Base-by-base conservation (phyloP, 768 basidiomycete species). In the Pulveroboletus sp. region DNA sequence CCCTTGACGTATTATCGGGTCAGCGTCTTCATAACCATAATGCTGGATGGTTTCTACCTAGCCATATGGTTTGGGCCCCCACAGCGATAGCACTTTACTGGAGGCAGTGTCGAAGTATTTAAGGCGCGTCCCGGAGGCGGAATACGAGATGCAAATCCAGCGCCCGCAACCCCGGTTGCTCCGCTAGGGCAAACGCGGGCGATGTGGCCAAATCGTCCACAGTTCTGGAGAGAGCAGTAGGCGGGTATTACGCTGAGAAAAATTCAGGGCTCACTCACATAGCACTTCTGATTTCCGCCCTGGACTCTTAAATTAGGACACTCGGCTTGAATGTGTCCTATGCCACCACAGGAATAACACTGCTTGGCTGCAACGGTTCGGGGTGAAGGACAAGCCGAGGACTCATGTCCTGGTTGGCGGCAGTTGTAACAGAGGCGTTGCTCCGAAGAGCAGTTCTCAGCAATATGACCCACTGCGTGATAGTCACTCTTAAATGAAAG, bases 361-460 rank as follows among this genome's bases (percentile, higher is more conserved):
- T 94, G 90, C 71, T 92, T 93, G 28, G 86, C 82, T 43, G 87
- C 79, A 39, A 85, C 86, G 36, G 82, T 85, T 54, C 89, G 81
- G 35, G 92, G 91, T 57, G 82, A 82, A 36, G 90, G 86, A 67
- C 93, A 94, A 48, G 86, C 82, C 48, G 88, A 85, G 17, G 88
- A 91, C 69, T 94, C 92, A 60, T 94, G 93, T 36, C 93, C 93
- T n/a, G 91, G 87, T 66, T 93, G 88, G 57, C 89, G 84, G 69
- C 93, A 95, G 67, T 94, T 95, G 73, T 93, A 95, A 73, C 93
- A 95, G 52, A 95, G 80, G 60, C 90, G 82, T 67, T 89, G 82
- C 61, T 88, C 87, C 56, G 89, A 89, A 40, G 89, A 79, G 67
- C 92, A 95, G 61, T 86, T 88, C 76, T 92, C 90, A 61, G 92